A percentile compares a stretch with the other conserved stretches of the same genome.
Conservation (phyloP, 306 rosid genomes). For the Urtica urens region DNA sequence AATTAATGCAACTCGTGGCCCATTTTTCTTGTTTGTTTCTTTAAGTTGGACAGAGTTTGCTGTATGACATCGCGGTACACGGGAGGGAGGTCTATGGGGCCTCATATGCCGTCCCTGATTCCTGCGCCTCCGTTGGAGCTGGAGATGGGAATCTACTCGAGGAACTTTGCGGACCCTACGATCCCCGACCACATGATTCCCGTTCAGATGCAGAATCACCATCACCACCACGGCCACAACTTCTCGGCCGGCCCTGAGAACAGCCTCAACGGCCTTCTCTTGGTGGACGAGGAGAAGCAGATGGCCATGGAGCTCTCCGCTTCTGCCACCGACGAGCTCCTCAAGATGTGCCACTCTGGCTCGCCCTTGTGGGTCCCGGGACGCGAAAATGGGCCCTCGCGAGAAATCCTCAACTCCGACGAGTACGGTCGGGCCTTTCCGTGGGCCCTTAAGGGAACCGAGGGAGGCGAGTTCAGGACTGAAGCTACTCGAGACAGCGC, state of each 20-base stretch:
- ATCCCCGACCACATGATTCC: constrained; percentile 40
- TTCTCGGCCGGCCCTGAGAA: constrained; percentile 32
- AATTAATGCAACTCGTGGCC: too few relatives aligned
- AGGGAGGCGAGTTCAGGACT: constrained; percentile 35
- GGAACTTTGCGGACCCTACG: constrained; percentile 54
- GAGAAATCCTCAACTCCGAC: constrained; percentile 59
- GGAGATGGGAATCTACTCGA: constrained; percentile 77
- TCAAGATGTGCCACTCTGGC: constrained; percentile 48
- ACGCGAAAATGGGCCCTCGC: constrained; percentile 27
- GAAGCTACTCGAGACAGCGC: constrained; percentile 67
- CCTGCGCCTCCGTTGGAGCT: constrained; percentile 56
- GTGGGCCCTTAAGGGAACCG: constrained; percentile 34
- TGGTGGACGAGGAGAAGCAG: constrained; percentile 56
- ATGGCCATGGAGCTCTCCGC: constrained; percentile 63
- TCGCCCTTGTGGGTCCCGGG: constrained; percentile 68
- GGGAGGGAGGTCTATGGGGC: constrained; percentile 43
- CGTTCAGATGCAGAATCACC: constrained; percentile 40
- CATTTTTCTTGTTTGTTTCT: too few relatives aligned
- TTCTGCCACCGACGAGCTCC: constrained; percentile 50
- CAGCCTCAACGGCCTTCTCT: too few relatives aligned
- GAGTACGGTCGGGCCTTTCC: constrained; percentile 57
- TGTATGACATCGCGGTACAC: constrained; percentile 59
- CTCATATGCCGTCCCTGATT: constrained; percentile 28
- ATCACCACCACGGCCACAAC: constrained; percentile 28
- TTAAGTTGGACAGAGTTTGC: constrained; percentile 68